phyloP scores from a whole-genome alignment of 192 early-diverging fungal species.

The Kickxella alabastrina region DNA sequence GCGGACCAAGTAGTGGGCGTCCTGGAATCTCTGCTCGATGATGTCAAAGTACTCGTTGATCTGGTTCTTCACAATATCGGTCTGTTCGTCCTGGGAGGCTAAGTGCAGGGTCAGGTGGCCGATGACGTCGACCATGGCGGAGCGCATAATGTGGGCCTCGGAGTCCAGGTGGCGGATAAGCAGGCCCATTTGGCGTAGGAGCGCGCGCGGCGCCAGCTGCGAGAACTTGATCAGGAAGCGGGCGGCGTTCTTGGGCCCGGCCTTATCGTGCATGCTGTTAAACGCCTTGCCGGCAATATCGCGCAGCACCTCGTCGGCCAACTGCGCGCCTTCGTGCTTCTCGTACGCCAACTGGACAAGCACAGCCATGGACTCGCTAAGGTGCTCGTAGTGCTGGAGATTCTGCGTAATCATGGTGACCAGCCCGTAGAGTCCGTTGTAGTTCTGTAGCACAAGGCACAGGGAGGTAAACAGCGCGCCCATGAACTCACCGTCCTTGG shows the following conservation, averaged over 20 bases:
- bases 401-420: constrained; percentile 78
- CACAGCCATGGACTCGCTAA: constrained; percentile 78
- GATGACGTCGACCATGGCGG: constrained; percentile 83
- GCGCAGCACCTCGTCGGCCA: constrained; percentile 70
- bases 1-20: constrained; percentile 80
- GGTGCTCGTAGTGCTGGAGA: constrained; percentile 81
- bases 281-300: constrained; percentile 62
- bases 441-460: constrained; percentile 71
- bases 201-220: constrained; percentile 73
- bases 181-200: constrained; percentile 85
- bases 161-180: constrained; percentile 85
- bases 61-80: constrained; percentile 62
- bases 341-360: constrained; percentile 62
- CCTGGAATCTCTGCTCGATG: constrained; percentile 87
- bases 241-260: constrained; percentile 77
- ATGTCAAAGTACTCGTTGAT: constrained; percentile 87
- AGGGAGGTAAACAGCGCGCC: constrained; percentile 61
- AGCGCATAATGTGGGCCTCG: constrained; percentile 83
- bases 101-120: constrained; percentile 79
- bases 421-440: constrained; percentile 72
- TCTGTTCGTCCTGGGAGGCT: constrained; percentile 67
- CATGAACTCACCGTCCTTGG: constrained; percentile 62
- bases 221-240: constrained; percentile 80
- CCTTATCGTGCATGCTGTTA: constrained; percentile 66
- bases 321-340: constrained; percentile 60